phyloP scores from a whole-genome alignment of 208 protist genomes.

The Wallacemonas sp. region DNA sequence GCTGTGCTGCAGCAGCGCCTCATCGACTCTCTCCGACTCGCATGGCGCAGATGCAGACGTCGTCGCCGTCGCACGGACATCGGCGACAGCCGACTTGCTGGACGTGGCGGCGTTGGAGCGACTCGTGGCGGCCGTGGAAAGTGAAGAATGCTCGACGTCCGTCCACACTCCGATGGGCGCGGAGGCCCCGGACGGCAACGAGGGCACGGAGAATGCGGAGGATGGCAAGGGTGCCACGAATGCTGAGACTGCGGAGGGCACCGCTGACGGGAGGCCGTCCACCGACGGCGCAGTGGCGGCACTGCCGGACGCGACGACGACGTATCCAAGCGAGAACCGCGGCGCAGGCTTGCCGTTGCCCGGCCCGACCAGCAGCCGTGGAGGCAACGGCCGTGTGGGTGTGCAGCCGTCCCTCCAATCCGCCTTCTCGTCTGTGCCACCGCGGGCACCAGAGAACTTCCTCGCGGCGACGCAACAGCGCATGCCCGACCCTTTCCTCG shows the following conservation, averaged over 20 bases:
- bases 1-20: neutral
- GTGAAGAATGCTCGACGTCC: too few relatives aligned
- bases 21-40: too few relatives aligned
- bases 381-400: neutral
- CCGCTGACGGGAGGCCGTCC: too few relatives aligned
- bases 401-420: neutral
- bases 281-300: too few relatives aligned
- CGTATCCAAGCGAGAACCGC: too few relatives aligned
- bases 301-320: too few relatives aligned
- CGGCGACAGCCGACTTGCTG: neutral
- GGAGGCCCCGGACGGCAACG: too few relatives aligned
- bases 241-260: too few relatives aligned
- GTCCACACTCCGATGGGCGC: too few relatives aligned
- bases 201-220: neutral
- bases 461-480: neutral
- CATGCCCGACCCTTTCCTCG: neutral
- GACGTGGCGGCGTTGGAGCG: neutral
- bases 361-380: too few relatives aligned
- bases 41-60: too few relatives aligned
- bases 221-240: neutral
- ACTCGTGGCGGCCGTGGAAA: neutral
- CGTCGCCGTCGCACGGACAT: neutral
- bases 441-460: neutral
- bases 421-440: neutral
- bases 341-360: too few relatives aligned